Base-by-base conservation (phyloP, 1,139 yeast genomes). In the Pichia sp. region DNA sequence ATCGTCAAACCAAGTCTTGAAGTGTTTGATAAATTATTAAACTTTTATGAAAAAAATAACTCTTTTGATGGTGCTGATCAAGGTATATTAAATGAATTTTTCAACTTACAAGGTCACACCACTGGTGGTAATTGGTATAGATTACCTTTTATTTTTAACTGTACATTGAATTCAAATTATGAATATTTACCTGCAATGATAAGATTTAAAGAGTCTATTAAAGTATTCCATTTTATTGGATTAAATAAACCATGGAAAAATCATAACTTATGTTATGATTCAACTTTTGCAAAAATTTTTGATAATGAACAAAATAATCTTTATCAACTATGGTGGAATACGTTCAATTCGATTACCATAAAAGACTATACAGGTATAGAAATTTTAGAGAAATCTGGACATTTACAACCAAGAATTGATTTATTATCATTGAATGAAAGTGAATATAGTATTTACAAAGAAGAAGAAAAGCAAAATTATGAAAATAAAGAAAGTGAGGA, bases 1-100 rank as follows among this genome's bases (percentile, higher is more conserved):
- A 69, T 80, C 8, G 64, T 85, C 33, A 70, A 70, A 31, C 96
- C 96, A 2, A 69, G 72, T 52, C 35, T 52, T 6, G 50, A 55
- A 1, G 74, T 70, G 33, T 81, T 68, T 53, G 50, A 62, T 4
- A 65, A 68, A 14, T 65, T 87, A 47, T 45, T 63, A 42, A 48
- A 62, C 26, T 63, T 70, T 42, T 67, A 71, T 35, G 41, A 54
- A 38, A 45, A 59, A 8, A 41, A 59, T 22, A 54, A 60, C 15
- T 66, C 71, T 16, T 86, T 88, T 56, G 97, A 89, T 61, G 96
- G 96, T 40, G 95, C 96, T 4, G 98, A 91, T 61, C 97, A 91
- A 62, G 97, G 97, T 10, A 68, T 91, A 35, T 66, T 91, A 51
- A 91, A 91, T 61, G 87, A 85, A 58, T 84, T 74, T 58, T 87